These are phyloP conservation scores for Saccharum spontaneum DNA, from an alignment of 176 grass and related monocot species.

Conservation along the genomic window DNA sequence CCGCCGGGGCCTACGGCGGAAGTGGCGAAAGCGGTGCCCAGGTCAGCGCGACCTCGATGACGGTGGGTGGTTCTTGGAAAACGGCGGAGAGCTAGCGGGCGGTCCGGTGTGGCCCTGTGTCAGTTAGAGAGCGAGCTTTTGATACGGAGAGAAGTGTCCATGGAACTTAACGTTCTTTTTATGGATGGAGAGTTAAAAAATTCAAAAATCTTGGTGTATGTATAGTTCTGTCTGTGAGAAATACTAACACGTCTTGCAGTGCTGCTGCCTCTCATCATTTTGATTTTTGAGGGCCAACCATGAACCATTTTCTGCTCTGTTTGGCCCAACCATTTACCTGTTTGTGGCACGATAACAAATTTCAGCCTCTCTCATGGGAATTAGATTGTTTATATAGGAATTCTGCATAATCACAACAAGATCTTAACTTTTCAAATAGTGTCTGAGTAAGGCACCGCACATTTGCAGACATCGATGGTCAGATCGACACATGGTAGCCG, in stretches of 20 bases:
- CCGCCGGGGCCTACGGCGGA: neutral
- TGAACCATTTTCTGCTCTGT: no score
- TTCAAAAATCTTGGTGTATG: slow-evolving; percentile 15
- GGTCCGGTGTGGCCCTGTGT: neutral
- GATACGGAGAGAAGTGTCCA: neutral
- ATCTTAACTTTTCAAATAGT: no score
- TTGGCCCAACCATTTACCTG: no score
- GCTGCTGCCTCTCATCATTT: neutral
- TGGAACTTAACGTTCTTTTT: neutral
- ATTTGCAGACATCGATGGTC: no score
- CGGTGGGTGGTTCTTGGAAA: slow-evolving; percentile 20
- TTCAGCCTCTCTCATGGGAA: no score
- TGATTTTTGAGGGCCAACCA: neutral
- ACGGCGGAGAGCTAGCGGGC: slow-evolving; percentile 52
- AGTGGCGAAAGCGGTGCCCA: neutral
- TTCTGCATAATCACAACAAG: no score
- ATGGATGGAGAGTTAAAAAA: neutral
- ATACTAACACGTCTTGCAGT: slow-evolving; percentile 26
- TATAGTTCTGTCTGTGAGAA: slow-evolving; percentile 16
- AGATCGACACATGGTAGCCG: no score
- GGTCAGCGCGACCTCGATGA: slow-evolving; percentile 16
- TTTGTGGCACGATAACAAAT: no score
- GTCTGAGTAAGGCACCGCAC: no score
- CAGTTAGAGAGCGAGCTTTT: slow-evolving; percentile 33
- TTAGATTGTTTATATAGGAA: no score